These are phyloP conservation scores for Trichoderma semiorbis DNA, from an alignment of 2,329 filamentous ascomycete genomes.

Conservation along the genomic window DNA sequence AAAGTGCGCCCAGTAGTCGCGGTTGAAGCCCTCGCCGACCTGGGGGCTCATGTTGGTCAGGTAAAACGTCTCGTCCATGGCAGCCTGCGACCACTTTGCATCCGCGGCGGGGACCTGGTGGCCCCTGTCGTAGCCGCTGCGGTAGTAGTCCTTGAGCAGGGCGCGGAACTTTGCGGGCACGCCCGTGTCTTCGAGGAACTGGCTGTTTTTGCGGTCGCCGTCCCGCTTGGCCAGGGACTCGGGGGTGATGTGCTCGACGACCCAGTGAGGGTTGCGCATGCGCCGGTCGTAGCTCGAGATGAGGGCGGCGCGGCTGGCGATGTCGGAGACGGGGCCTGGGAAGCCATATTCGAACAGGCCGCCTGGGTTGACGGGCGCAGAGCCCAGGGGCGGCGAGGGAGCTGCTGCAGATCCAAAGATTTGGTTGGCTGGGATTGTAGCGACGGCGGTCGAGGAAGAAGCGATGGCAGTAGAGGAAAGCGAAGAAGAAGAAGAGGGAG, in stretches of 20 bases:
- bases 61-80: conserved; percentile 94
- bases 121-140: conserved; percentile 90
- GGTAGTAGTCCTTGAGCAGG: conserved; percentile 88
- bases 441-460: conserved; percentile 28
- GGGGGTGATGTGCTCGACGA: conserved; percentile 92
- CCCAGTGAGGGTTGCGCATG: conserved; percentile 90
- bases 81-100: conserved; percentile 88
- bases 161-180: conserved; percentile 88
- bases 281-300: conserved; percentile 88
- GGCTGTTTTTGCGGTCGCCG: conserved; percentile 79
- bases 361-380: conserved; percentile 63
- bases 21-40: conserved; percentile 96
- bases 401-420: conserved; percentile 39
- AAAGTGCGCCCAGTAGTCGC: conserved; percentile 98
- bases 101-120: conserved; percentile 97
- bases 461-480: conserved; percentile 30
- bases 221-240: conserved; percentile 70
- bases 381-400: conserved; percentile 28
- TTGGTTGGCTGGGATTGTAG: conserved; percentile 56
- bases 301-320: conserved; percentile 71
- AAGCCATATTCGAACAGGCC: conserved; percentile 86
- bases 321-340: conserved; percentile 82
- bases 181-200: conserved; percentile 74
- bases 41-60: conserved; percentile 98
- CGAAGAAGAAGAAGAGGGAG: conserved; percentile 33